Base-by-base conservation (phyloP, 495 filamentous ascomycete species). In the Cenococcum geophilum region DNA sequence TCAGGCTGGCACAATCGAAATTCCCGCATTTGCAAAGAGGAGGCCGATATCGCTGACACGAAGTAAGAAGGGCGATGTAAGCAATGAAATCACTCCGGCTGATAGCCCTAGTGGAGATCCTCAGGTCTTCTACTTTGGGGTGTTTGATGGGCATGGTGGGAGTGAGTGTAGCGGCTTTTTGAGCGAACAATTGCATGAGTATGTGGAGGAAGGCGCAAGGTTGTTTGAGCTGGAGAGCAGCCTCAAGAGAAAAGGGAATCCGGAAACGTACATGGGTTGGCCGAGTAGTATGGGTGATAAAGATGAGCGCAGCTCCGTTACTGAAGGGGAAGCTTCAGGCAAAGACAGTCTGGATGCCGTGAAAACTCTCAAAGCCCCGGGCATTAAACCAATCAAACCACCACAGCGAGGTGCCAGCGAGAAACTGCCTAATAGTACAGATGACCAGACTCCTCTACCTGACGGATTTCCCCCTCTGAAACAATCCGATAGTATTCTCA, bases 131-230 rank as follows among this genome's bases (percentile, higher is more conserved):
- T 98, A 97, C 72, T 98, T 95, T 75, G 90, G 82, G 1, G 85
- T 97, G 0, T 98, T 97, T 68, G 93, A 98, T 76, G 93, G 93
- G 21, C 93, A 98, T 77, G 93, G 93, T 21, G 93, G 93, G 18
- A 81, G 77, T 35, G 89, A 97, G 68, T 97, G 93, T 70, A 92
- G 88, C 70, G 82, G 83, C 18, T 97, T 95, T 63, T 74, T 97
- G 55, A 84, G 87, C 60, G 87, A 96, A 52, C 78, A 85, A 55
- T 79, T 98, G 61, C 93, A 97, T 72, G 82, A 84, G 18, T 95
- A 95, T 69, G 84, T 98, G 47, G 92, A 98, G 72, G 81, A 89
- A 61, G 81, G 88, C 0, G 87, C 86, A 0, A 75, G 77, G 59
- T 76, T 84, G 55, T 93, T 97, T 69, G 83, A 85, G 51, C 73